These are phyloP conservation scores for Ophiosphaerella herpotricha DNA, from an alignment of 2,329 filamentous ascomycete genomes.

Conservation along the genomic window DNA sequence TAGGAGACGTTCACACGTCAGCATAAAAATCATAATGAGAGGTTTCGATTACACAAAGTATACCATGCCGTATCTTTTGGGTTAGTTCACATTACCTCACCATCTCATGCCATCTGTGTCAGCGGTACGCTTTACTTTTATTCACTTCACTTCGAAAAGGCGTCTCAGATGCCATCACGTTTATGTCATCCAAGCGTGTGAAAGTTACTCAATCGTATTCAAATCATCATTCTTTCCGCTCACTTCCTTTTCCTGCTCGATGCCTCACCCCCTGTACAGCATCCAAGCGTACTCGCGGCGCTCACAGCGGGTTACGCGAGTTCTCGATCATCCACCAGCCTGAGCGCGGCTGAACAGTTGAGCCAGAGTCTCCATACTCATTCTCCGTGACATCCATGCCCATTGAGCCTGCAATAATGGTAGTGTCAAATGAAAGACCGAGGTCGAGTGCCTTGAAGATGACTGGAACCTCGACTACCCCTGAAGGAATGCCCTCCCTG, in stretches of 20 bases:
- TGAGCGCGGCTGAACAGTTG: slow-evolving; percentile 6
- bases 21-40: background rate
- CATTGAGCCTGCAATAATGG: slow-evolving; percentile 10
- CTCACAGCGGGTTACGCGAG: too few relatives aligned
- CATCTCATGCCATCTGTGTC: too few relatives aligned
- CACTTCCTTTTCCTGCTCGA: too few relatives aligned
- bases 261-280: too few relatives aligned
- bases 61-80: background rate
- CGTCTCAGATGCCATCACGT: too few relatives aligned
- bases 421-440: background rate
- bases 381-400: slow-evolving; percentile 3
- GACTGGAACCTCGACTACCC: slow-evolving; percentile 8
- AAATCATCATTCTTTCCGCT: too few relatives aligned
- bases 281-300: too few relatives aligned
- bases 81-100: too few relatives aligned
- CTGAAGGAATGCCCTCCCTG: background rate
- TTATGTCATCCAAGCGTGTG: too few relatives aligned
- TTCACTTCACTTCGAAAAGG: too few relatives aligned
- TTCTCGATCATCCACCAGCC: slow-evolving; percentile 16
- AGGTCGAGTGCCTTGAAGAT: background rate
- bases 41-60: background rate
- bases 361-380: background rate
- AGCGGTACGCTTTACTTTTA: too few relatives aligned
- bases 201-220: too few relatives aligned
- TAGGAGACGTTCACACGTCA: background rate